Evolutionary conservation across 1,284 basidiomycete species (phyloP), one percentile per base, ranked within the genome.

Genomic region (Pterulicium gracile): DNA sequence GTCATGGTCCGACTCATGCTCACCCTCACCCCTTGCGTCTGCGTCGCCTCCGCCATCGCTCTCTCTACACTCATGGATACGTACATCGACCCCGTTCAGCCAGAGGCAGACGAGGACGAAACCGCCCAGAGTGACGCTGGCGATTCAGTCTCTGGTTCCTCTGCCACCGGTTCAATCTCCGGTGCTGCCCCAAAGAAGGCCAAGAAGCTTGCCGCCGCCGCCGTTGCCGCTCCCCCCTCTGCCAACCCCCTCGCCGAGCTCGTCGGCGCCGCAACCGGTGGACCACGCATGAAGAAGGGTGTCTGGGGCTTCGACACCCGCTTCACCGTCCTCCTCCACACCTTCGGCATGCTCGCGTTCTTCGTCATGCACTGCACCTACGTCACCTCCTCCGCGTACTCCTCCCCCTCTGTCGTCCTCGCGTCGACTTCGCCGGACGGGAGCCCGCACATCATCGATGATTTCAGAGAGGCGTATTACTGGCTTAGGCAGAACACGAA

Each of bases 391-490:
- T 81, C 73, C 50, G 94, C 96, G 0, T 98, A 98, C 69, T 98
- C 96, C 3, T 97, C 93, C 1, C 96, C 96, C 1, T 98, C 94
- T 20, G 95, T 98, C 51, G 96, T 99, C 1, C 73, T 98, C 44
- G 81, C 94, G 0, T 90, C 88, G 12, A 67, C 72, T 4, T 82
- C 79, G 53, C 70, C 75, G 0, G 94, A 98, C 58, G 96, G 96
- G 17, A 84, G 78, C 48, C 85, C 90, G 59, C 83, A 93, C 63
- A 92, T 98, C 58, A 98, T 99, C 59, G 96, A 99, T 64, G 96
- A 99, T 66, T 99, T 98, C 81, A 79, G 96, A 50, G 96, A 98
- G 69, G 96, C 96, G n/a, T 98, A 99, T 64, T 97, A 98, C 65
- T 99, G 96, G 96, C 68, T 99, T 45, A 77, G 94, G 48, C 88